Base-by-base conservation (phyloP, 306 rosid species). In the peach (Prunus persica) region DNA sequence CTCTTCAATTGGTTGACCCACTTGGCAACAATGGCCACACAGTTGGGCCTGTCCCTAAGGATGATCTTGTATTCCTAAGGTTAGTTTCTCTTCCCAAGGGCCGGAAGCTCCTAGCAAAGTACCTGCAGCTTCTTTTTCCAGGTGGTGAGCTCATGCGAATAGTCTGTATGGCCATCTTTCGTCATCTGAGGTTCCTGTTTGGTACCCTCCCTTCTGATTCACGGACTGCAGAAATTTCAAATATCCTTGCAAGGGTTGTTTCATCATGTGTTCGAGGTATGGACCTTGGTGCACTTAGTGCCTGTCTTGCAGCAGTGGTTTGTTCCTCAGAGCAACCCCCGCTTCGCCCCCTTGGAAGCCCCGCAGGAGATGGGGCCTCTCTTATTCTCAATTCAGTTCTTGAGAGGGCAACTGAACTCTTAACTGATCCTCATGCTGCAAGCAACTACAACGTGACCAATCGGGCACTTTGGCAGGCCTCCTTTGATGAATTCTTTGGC, bases 261-360 rank as follows among this genome's bases (percentile, higher is more conserved):
- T 87, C 99, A 61, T 64, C 64, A 64, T 89, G 91, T 82, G 73
- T 87, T 32, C 77, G 56, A 16, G 88, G 80, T 45, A 96, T 91
- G 99, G 99, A 96, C 85, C 98, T 96, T 60, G 88, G 93, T 81
- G 83, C 93, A n/a, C 85, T 96, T 15, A 96, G 99, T 84, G 96
- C 92, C 78, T 93, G 98, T 79, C 94, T 96, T 69, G 99, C 96
- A 25, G 96, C 99, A 6, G 97, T 88, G 30, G 96, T 93, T 77
- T 96, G 93, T 80, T 91, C 98, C 52, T 88, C 89, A 0, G 93
- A 96, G 88, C 90, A 87, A 67, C 98, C 98, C 25, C 99, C 99
- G 32, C 80, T 96, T 69, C 98, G 97, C 30, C 99, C 99, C 32
- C 90, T 96, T 71, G 98, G 98, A 82, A 82, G 88, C 82, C 43